Conservation (phyloP, 2,329 filamentous ascomycete genomes). For the Venturia effusa region DNA sequence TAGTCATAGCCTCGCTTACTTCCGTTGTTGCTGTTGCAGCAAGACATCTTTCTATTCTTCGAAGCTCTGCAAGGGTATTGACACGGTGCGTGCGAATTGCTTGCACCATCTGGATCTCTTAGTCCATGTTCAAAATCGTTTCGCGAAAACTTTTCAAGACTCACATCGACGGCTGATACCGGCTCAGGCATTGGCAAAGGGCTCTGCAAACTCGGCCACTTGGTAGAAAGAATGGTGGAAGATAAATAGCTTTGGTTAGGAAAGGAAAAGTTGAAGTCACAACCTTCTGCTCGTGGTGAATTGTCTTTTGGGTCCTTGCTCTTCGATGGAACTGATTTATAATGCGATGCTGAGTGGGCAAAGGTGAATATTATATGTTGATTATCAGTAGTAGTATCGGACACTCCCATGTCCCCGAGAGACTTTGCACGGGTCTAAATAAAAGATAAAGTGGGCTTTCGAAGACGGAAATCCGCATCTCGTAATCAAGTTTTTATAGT, state of each 20-base stretch:
- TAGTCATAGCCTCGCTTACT: conserved; percentile 56
- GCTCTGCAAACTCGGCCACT: background rate
- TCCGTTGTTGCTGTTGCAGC: conserved; percentile 47
- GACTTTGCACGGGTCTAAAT: background rate
- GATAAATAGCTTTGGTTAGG: background rate
- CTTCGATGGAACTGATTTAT: background rate
- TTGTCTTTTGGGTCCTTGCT: background rate
- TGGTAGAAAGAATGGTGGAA: background rate
- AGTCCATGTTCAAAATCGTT: background rate
- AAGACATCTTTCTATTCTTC: conserved; percentile 58
- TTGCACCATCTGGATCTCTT: conserved; percentile 45
- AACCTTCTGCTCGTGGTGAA: background rate
- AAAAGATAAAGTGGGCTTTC: background rate
- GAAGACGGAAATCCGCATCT: background rate
- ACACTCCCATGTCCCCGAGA: background rate
- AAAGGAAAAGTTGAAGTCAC: background rate
- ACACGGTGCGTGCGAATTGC: conserved; percentile 56
- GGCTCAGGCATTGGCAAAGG: background rate
- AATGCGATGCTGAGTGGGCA: background rate
- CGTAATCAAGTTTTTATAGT: background rate
- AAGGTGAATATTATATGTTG: background rate
- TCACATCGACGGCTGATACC: background rate
- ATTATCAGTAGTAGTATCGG: background rate
- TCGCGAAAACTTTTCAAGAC: background rate
- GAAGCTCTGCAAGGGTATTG: conserved; percentile 62